Evolutionary conservation across 805 yeast genomes (phyloP).

Genomic region (Metschnikowia baotianmanensis): DNA sequence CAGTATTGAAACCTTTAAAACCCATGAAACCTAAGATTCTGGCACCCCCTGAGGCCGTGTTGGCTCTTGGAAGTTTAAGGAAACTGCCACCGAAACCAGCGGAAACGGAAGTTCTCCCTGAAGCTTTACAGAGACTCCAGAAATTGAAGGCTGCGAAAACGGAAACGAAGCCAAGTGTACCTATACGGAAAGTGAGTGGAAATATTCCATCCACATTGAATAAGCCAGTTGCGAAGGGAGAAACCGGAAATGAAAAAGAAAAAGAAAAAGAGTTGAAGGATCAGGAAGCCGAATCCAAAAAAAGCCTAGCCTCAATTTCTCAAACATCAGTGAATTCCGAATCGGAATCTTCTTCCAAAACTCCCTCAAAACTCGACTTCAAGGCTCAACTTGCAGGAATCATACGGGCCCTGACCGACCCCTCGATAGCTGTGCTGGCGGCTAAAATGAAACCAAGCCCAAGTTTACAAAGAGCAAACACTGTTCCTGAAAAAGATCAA

Average conservation of each 20-base stretch:
- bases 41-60: conserved; percentile 8
- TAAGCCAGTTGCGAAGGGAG: too few relatives aligned
- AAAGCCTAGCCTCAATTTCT: too few relatives aligned
- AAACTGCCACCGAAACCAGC: conserved; percentile 9
- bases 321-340: too few relatives aligned
- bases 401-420: conserved; percentile 30
- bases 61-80: conserved; percentile 10
- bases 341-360: too few relatives aligned
- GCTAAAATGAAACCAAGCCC: neutral
- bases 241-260: too few relatives aligned
- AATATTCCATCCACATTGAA: too few relatives aligned
- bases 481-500: conserved; percentile 6
- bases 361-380: conserved; percentile 3
- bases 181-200: neutral
- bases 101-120: conserved; percentile 19
- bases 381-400: conserved; percentile 24
- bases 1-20: conserved; percentile 19
- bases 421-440: conserved; percentile 12
- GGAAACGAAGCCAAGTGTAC: neutral
- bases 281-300: too few relatives aligned
- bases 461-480: conserved; percentile 8
- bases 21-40: conserved; percentile 10
- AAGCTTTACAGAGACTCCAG: conserved; percentile 23
- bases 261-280: too few relatives aligned
- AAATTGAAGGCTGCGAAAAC: conserved; percentile 8